phyloP scores from a whole-genome alignment of 2,329 filamentous ascomycete genomes.

The Hypoxylon sp. region DNA sequence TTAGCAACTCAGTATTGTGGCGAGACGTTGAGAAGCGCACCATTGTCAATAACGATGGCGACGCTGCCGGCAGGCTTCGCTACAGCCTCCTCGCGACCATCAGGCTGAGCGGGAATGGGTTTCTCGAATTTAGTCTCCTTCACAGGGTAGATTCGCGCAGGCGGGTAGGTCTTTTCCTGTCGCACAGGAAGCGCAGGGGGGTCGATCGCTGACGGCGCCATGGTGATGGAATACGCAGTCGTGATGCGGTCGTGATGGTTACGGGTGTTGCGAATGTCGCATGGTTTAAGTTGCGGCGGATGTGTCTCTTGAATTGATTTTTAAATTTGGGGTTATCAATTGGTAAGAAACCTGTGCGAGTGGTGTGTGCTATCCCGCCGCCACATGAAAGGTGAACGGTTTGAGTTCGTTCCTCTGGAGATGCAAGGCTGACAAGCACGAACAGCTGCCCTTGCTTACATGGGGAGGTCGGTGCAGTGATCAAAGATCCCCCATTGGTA shows the following conservation, averaged over 20 bases:
- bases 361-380: constrained; percentile 7
- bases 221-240: constrained; percentile 49
- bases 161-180: constrained; percentile 64
- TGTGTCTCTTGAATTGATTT: neutral
- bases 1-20: constrained; percentile 31
- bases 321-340: constrained; percentile 4
- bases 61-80: constrained; percentile 69
- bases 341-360: constrained; percentile 9
- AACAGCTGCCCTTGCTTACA: constrained; percentile 28
- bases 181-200: constrained; percentile 60
- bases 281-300: constrained; percentile 35
- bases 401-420: constrained; percentile 19
- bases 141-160: constrained; percentile 71
- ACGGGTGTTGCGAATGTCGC: constrained; percentile 34
- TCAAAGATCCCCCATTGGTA: constrained; percentile 12
- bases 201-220: constrained; percentile 70
- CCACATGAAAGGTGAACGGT: constrained; percentile 16
- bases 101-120: constrained; percentile 67
- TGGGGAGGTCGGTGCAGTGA: constrained; percentile 13
- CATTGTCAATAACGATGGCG: constrained; percentile 98
- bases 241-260: constrained; percentile 26
- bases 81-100: constrained; percentile 80
- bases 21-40: constrained; percentile 63
- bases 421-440: constrained; percentile 39
- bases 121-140: constrained; percentile 74